phyloP scores from a whole-genome alignment of 306 rosid genomes.

The Aeschynomene evenia region DNA sequence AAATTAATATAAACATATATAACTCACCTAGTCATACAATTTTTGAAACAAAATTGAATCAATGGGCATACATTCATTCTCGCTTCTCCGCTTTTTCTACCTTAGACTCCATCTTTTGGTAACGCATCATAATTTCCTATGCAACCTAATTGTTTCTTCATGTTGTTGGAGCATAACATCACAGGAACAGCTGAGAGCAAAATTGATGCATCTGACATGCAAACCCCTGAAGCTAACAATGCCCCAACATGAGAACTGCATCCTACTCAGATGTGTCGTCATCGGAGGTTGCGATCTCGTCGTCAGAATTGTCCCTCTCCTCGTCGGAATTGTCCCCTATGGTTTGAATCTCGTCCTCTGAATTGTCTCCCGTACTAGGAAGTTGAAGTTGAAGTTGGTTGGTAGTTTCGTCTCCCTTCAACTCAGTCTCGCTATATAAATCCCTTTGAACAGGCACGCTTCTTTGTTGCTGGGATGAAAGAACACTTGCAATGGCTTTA shows the following conservation, averaged over 20 bases:
- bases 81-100: too few relatives aligned
- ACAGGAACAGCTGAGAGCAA: not conserved
- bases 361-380: constrained; percentile 7
- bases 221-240: not conserved
- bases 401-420: constrained; percentile 50
- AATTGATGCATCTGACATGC: constrained; percentile 13
- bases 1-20: too few relatives aligned
- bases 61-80: too few relatives aligned
- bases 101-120: too few relatives aligned
- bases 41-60: too few relatives aligned
- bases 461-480: constrained; percentile 76
- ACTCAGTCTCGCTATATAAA: constrained; percentile 61
- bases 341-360: not conserved
- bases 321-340: too few relatives aligned
- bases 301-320: too few relatives aligned
- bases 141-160: too few relatives aligned
- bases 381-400: too few relatives aligned
- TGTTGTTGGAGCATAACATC: not conserved
- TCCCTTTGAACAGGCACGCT: constrained; percentile 74
- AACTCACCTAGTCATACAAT: too few relatives aligned
- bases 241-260: not conserved
- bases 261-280: constrained; percentile 27
- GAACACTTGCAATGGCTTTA: constrained; percentile 75
- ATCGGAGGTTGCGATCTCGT: constrained; percentile 4
- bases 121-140: too few relatives aligned